phyloP scores from a whole-genome alignment of 108 stramenopile species.

The Cyclotella sp. region DNA sequence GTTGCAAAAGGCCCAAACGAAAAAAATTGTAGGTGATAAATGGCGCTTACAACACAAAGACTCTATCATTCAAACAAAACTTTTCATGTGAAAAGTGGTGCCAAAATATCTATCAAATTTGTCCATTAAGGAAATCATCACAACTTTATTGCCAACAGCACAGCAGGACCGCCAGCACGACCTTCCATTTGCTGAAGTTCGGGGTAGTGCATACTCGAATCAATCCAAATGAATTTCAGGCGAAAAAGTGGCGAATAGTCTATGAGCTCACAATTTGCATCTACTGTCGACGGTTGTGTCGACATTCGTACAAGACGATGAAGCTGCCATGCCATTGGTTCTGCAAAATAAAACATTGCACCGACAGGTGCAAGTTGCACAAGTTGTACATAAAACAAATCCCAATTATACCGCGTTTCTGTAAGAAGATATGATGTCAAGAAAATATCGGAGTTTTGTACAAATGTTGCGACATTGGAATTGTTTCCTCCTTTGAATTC shows the following conservation, averaged over 20 bases:
- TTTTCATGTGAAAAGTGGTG: not conserved
- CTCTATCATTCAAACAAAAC: not conserved
- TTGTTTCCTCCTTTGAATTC: constrained; percentile 2
- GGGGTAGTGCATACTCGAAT: constrained; percentile 71
- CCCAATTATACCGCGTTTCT: constrained; percentile 75
- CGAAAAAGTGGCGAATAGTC: constrained; percentile 28
- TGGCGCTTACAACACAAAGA: too few relatives aligned
- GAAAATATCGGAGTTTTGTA: constrained; percentile 54
- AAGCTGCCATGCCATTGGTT: constrained; percentile 82
- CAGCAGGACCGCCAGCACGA: constrained; percentile 69
- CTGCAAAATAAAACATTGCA: constrained; percentile 70
- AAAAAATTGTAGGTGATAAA: too few relatives aligned
- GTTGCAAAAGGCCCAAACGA: constrained; percentile 63
- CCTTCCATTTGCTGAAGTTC: constrained; percentile 64
- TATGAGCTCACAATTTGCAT: not conserved
- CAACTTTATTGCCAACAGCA: constrained; percentile 56
- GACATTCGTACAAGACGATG: constrained; percentile 54
- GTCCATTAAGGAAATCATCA: not conserved
- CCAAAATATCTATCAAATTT: not conserved
- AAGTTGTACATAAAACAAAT: constrained; percentile 55
- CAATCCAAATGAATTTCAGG: constrained; percentile 70
- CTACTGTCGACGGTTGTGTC: not conserved
- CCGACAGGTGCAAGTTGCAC: constrained; percentile 43
- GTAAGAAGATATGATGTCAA: constrained; percentile 76
- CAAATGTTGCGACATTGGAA: constrained; percentile 4